phyloP scores from a whole-genome alignment of 139 green algal genomes.

The Penium margaritaceum region DNA sequence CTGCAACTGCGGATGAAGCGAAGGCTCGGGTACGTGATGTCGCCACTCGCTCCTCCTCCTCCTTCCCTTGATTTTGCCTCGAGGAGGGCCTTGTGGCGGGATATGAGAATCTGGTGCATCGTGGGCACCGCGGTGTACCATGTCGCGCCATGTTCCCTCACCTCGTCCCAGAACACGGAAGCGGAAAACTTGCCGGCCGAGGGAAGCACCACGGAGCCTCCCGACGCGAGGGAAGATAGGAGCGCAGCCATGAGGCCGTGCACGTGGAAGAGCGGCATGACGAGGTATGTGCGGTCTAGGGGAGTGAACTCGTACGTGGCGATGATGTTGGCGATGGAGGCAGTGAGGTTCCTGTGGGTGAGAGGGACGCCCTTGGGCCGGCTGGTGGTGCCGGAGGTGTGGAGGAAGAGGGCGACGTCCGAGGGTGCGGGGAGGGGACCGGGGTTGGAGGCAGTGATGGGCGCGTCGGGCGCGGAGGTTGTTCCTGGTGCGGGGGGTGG shows the following conservation, averaged over 20 bases:
- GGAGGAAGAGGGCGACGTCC: constrained; percentile 65
- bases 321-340: constrained; percentile 65
- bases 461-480: too few species aligned
- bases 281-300: constrained; percentile 47
- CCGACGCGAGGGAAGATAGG: constrained; percentile 61
- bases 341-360: constrained; percentile 67
- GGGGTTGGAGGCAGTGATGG: not conserved
- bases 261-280: constrained; percentile 87
- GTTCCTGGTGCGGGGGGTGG: too few species aligned
- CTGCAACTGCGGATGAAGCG: constrained; percentile 78
- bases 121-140: constrained; percentile 85
- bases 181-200: constrained; percentile 60
- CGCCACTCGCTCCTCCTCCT: too few species aligned
- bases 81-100: too few species aligned
- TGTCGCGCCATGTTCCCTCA: constrained; percentile 53
- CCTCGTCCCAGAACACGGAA: constrained; percentile 66
- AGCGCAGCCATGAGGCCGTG: constrained; percentile 76
- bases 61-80: too few species aligned
- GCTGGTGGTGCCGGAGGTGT: constrained; percentile 77
- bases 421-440: not conserved
- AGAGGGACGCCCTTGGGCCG: constrained; percentile 78
- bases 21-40: constrained; percentile 50
- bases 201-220: constrained; percentile 58
- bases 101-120: constrained; percentile 75
- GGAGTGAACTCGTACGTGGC: constrained; percentile 67